Evolutionary conservation across 1,284 basidiomycete species (phyloP).

Genomic region (Boletus sp.): DNA sequence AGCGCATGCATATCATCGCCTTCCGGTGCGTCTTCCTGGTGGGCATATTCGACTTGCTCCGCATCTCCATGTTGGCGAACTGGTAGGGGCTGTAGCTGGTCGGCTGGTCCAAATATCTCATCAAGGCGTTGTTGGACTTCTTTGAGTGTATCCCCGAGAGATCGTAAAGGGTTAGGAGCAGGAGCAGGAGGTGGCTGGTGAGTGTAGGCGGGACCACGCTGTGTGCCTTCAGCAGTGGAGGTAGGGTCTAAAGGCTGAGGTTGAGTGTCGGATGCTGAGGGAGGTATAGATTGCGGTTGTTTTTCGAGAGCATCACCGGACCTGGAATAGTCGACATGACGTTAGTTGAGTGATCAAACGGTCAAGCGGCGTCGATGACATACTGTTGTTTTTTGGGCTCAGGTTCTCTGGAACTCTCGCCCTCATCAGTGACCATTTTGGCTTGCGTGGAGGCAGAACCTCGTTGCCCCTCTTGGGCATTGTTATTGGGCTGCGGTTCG

Average conservation of each 20-base stretch:
- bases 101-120: conserved; percentile 69
- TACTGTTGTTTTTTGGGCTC: conserved; percentile 33
- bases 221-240: conserved; percentile 40
- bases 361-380: conserved; percentile 3
- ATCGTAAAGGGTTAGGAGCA: conserved; percentile 67
- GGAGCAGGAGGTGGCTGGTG: conserved; percentile 37
- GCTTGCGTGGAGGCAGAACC: conserved; percentile 15
- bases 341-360: background rate
- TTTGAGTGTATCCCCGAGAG: conserved; percentile 82
- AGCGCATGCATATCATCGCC: conserved; percentile 87
- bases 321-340: conserved; percentile 2
- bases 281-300: conserved; percentile 4
- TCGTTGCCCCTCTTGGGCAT: conserved; percentile 21
- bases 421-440: conserved; percentile 21
- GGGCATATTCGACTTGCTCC: conserved; percentile 79
- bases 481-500: conserved; percentile 17
- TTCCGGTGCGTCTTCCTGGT: conserved; percentile 47
- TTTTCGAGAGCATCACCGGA: conserved; percentile 7
- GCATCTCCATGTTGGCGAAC: conserved; percentile 21
- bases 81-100: conserved; percentile 22
- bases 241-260: conserved; percentile 32
- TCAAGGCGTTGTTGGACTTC: conserved; percentile 81
- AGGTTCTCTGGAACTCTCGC: conserved; percentile 23
- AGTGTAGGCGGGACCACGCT: conserved; percentile 45
- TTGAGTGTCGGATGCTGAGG: conserved; percentile 14